Conservation (phyloP, 2,329 filamentous ascomycete species). For the Xylariales sp. region DNA sequence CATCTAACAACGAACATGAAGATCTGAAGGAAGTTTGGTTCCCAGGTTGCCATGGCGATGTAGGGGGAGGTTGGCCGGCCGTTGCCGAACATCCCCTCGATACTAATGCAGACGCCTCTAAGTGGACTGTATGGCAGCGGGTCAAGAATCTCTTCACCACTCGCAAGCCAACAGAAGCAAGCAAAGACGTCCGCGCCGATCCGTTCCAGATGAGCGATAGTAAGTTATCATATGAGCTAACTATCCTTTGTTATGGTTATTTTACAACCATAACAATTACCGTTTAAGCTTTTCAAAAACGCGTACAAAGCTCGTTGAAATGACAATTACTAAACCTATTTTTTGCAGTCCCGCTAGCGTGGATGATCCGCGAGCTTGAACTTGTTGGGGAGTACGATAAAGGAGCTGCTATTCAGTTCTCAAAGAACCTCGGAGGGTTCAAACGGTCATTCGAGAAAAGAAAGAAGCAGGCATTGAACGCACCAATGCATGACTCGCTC, state of each 20-base stretch:
- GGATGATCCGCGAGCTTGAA: conserved; percentile 64
- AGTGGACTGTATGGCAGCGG: conserved; percentile 49
- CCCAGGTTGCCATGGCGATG: conserved; percentile 64
- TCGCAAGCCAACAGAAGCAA: conserved; percentile 49
- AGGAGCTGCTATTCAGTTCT: conserved; percentile 52
- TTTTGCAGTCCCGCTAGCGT: conserved; percentile 56
- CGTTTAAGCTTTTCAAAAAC: background rate
- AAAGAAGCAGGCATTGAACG: conserved; percentile 49
- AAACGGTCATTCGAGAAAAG: conserved; percentile 48
- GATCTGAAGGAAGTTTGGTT: conserved; percentile 67
- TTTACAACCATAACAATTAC: background rate
- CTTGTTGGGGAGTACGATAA: conserved; percentile 51
- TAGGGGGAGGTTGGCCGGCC: conserved; percentile 64
- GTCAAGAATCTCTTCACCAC: conserved; percentile 54
- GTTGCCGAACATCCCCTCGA: conserved; percentile 43
- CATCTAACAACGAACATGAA: conserved; percentile 47
- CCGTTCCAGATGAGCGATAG: conserved; percentile 60
- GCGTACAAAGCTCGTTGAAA: background rate
- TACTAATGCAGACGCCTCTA: conserved; percentile 39
- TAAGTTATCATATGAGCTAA: background rate
- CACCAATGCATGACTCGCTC: conserved; percentile 55
- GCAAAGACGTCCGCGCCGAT: conserved; percentile 49
- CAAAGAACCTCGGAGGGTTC: conserved; percentile 49
- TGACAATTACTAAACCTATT: background rate
- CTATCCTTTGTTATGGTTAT: background rate